Conservation (phyloP, 164 flowering plant species). For the Magnolia kwangsiensis region DNA sequence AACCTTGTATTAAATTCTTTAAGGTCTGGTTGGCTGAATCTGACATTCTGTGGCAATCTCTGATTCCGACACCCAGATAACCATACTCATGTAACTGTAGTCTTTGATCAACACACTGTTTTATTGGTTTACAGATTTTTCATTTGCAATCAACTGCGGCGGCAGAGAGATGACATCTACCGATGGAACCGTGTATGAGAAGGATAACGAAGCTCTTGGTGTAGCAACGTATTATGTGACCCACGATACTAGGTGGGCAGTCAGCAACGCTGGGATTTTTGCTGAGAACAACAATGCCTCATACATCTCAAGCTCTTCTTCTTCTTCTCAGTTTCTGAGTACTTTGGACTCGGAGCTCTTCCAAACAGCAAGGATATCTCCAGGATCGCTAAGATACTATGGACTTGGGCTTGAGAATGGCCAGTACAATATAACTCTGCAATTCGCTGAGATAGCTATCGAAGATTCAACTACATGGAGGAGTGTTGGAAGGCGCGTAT, state of each 20-base stretch:
- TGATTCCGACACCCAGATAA: not conserved
- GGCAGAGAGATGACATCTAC: constrained; percentile 48
- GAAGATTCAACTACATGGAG: constrained; percentile 30
- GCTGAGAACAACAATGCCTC: constrained; percentile 31
- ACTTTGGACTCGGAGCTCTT: constrained; percentile 62
- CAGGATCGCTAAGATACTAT: constrained; percentile 74
- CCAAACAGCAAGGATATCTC: constrained; percentile 63
- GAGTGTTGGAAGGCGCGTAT: constrained; percentile 68
- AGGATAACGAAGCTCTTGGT: constrained; percentile 55
- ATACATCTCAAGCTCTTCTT: constrained; percentile 23
- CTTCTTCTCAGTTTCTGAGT: constrained; percentile 35
- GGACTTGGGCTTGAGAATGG: constrained; percentile 86
- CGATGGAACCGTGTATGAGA: constrained; percentile 33
- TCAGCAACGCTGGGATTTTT: constrained; percentile 65
- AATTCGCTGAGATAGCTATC: constrained; percentile 55
- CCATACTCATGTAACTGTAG: not conserved
- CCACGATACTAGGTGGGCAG: constrained; percentile 54
- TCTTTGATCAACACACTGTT: not conserved
- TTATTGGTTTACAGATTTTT: constrained; percentile 41
- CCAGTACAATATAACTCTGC: constrained; percentile 54
- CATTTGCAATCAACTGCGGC: constrained; percentile 74
- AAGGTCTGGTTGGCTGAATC: no score
- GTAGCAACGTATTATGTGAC: constrained; percentile 59
- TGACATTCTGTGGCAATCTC: not conserved
- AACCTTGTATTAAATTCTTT: no score